Evolutionary conservation across 2,329 filamentous ascomycete genomes (phyloP), one percentile per base, ranked within the genome.

Genomic region (Nemania diffusa): DNA sequence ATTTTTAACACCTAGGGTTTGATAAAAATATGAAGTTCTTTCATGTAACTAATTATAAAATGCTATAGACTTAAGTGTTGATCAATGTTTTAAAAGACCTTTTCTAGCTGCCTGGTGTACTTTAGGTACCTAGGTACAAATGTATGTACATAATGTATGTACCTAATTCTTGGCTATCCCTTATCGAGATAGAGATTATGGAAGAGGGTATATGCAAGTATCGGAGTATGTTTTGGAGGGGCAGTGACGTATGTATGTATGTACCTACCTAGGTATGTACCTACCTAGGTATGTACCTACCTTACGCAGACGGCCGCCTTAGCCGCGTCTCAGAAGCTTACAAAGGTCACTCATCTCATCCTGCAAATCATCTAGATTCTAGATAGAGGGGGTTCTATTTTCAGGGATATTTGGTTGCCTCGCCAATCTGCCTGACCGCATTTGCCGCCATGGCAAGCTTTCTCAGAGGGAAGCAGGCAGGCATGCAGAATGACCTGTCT

Each of bases 401-500:
- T 15, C 8, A 13, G 27, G 24, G 51, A n/a, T 51, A 40, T 51
- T 24, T 15, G 26, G 11, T 34, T 17, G 5, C 1, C 9, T 13
- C 20, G 27, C 50, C 11, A 22, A 29, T 29, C 26, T 40, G 37
- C 29, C 26, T 3, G 51, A 27, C 34, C 24, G 51, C 37, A 17
- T 56, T 32, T 53, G 51, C 17, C 7, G 50, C 50, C 56, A 97
- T 97, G 94, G 90, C 94, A 62, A 89, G 92, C 74, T 95, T 98
- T 78, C 83, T 99, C 70, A 87, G 96, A 78, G 92, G 92, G 74
- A 97, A 97, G 85, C 96, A 98, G 85, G 89, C 93, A 64, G 96
- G 96, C 76, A 91, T 99, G 74, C 91, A 94, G 78, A 92, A 91
- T 81, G 96, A 98, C 82, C 87, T 99, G 72, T 97, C 94, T 59